These are phyloP conservation scores for Beta macrorhiza DNA, from an alignment of 179 eudicot species.

Conservation along the genomic window DNA sequence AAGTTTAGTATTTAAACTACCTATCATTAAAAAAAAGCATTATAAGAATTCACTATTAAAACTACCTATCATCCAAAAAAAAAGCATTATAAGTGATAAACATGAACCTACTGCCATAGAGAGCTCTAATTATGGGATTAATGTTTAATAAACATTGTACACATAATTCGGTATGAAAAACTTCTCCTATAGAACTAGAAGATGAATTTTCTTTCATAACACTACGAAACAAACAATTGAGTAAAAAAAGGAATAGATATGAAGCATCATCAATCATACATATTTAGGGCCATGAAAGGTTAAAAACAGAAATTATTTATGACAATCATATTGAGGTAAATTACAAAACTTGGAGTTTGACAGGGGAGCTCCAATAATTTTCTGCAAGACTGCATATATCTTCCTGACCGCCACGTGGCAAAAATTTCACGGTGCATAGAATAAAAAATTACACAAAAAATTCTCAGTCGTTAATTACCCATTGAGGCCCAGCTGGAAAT, in stretches of 20 bases:
- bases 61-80: too few relatives aligned
- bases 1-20: too few relatives aligned
- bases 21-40: too few relatives aligned
- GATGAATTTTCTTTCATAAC: not conserved
- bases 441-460: not conserved
- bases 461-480: not conserved
- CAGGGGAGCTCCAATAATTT: not conserved
- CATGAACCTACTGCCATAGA: too few relatives aligned
- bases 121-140: too few relatives aligned
- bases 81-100: too few relatives aligned
- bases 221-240: not conserved
- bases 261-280: conserved; percentile 11
- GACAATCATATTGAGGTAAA: not conserved
- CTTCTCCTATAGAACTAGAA: too few relatives aligned
- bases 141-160: too few relatives aligned
- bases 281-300: not conserved
- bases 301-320: not conserved
- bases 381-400: conserved; percentile 2
- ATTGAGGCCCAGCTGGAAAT: not conserved
- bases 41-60: too few relatives aligned
- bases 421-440: conserved; percentile 7
- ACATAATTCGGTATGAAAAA: too few relatives aligned
- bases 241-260: not conserved
- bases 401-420: conserved; percentile 27
- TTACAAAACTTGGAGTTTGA: conserved; percentile 5